Conservation (phyloP, 768 basidiomycete genomes). For the Cystoderma amianthinum region DNA sequence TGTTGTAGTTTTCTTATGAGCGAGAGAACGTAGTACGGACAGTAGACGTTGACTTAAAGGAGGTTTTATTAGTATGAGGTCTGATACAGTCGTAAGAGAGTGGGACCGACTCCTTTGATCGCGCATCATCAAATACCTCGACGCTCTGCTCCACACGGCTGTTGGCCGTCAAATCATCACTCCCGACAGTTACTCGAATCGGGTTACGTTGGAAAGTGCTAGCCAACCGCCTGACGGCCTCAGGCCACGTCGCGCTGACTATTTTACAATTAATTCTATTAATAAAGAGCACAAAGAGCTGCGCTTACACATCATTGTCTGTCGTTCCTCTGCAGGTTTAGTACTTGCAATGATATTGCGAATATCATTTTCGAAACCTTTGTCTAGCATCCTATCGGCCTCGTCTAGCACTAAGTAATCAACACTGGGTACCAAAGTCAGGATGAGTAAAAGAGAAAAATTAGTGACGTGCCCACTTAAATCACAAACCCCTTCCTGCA, state of each 20-base stretch:
- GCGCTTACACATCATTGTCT: constrained; percentile 88
- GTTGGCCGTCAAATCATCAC: constrained; percentile 92
- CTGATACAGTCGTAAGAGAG: not conserved
- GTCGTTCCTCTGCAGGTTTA: constrained; percentile 61
- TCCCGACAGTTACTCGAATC: constrained; percentile 88
- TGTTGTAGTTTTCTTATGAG: constrained; percentile 55
- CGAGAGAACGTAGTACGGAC: constrained; percentile 43
- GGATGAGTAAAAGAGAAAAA: not conserved
- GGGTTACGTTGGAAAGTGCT: constrained; percentile 82
- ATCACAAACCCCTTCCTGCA: constrained; percentile 80
- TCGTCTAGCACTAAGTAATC: constrained; percentile 93
- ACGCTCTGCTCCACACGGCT: constrained; percentile 87
- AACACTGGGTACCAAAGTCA: constrained; percentile 42
- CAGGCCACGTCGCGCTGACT: constrained; percentile 99
- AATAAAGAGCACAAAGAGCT: not conserved
- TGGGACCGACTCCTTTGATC: constrained; percentile 75
- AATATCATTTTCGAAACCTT: constrained; percentile 98
- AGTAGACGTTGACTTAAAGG: constrained; percentile 58
- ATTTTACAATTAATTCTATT: constrained; percentile 4
- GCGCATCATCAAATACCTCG: constrained; percentile 84
- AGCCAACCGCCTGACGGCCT: constrained; percentile 84
- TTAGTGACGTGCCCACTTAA: constrained; percentile 54
- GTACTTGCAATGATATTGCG: constrained; percentile 78
- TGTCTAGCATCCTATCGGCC: constrained; percentile 97
- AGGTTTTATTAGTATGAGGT: constrained; percentile 1